Evolutionary conservation across 805 yeast species (phyloP).

Genomic region (Blastobotrys peoriensis): DNA sequence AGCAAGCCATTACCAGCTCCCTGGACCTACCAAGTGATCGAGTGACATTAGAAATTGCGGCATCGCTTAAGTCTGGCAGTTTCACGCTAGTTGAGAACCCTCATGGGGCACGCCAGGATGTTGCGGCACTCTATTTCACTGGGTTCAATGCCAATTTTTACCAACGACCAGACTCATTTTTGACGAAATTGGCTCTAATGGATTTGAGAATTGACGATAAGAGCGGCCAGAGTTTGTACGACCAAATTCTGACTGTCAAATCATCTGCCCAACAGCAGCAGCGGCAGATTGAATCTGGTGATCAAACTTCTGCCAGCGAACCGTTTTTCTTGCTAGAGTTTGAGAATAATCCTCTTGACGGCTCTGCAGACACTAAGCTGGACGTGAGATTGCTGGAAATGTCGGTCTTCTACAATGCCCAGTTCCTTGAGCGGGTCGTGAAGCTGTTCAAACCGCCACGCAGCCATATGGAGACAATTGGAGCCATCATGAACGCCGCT

Average conservation of each 20-base stretch:
- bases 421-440: slow-evolving; percentile 67
- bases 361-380: slow-evolving; percentile 72
- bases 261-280: slow-evolving; percentile 32
- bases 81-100: slow-evolving; percentile 49
- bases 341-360: slow-evolving; percentile 83
- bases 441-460: slow-evolving; percentile 82
- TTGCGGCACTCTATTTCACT: slow-evolving; percentile 77
- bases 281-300: slow-evolving; percentile 37
- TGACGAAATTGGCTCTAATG: slow-evolving; percentile 64
- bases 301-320: slow-evolving; percentile 19
- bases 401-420: slow-evolving; percentile 85
- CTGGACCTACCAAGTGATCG: slow-evolving; percentile 66
- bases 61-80: slow-evolving; percentile 72
- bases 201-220: slow-evolving; percentile 88
- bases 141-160: slow-evolving; percentile 69
- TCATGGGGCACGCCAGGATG: slow-evolving; percentile 33
- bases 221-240: slow-evolving; percentile 69
- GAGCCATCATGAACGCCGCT: slow-evolving; percentile 89
- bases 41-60: slow-evolving; percentile 57
- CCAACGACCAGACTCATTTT: slow-evolving; percentile 74
- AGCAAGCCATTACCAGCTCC: slow-evolving; percentile 36
- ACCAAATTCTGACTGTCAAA: slow-evolving; percentile 81
- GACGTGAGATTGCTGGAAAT: slow-evolving; percentile 73
- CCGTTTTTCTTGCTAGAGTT: slow-evolving; percentile 80
- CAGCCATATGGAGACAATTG: slow-evolving; percentile 78